Evolutionary conservation across 179 eudicot species (phyloP).

Genomic region (Drosera spatulata): DNA sequence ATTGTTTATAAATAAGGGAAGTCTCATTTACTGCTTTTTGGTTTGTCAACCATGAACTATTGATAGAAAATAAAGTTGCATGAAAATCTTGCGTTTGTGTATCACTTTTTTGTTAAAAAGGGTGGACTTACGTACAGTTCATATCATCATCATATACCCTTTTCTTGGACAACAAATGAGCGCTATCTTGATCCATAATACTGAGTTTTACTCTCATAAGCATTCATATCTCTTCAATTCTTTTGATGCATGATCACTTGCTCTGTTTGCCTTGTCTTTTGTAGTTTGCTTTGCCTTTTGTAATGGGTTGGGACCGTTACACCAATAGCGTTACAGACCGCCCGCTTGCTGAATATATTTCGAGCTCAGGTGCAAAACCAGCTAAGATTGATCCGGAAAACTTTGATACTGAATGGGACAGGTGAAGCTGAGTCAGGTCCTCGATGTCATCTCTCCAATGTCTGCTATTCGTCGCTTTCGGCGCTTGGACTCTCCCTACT

Average conservation of each 20-base stretch:
- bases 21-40: too few species aligned
- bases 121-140: too few species aligned
- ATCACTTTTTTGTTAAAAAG: too few species aligned
- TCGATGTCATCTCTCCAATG: too few species aligned
- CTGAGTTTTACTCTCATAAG: not conserved
- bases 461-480: too few species aligned
- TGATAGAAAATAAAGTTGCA: too few species aligned
- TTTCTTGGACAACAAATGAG: not conserved
- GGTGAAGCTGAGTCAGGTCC: not conserved
- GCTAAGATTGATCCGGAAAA: not conserved
- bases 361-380: not conserved
- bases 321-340: conserved; percentile 3
- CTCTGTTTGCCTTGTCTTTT: conserved; percentile 3
- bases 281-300: conserved; percentile 88
- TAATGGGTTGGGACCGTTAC: conserved; percentile 82
- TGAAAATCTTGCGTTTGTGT: too few species aligned
- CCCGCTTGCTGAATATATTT: too few species aligned
- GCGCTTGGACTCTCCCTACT: too few species aligned
- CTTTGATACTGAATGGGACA: not conserved
- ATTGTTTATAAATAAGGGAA: too few species aligned
- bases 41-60: too few species aligned
- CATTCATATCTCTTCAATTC: not conserved
- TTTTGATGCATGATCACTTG: not conserved
- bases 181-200: not conserved
- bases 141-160: not conserved